Evolutionary conservation across 176 grass and related monocot genomes (phyloP), one percentile per base, ranked within the genome.

Genomic region (Lolium perenne): DNA sequence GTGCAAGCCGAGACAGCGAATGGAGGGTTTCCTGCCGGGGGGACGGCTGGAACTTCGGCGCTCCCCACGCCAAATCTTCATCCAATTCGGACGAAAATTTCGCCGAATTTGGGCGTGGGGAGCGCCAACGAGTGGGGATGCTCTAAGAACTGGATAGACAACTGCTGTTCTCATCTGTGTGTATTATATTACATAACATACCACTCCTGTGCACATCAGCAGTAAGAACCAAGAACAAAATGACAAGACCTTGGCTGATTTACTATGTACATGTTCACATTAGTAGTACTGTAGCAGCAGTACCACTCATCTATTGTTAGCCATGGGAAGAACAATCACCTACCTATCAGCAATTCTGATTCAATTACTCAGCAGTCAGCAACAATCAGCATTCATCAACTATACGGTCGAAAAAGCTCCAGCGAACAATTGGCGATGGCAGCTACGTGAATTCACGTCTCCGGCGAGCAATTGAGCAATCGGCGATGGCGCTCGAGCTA

Each of bases 161-260:
- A 43, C 38, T 80, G 75, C 15, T 85, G 14, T 85, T 49, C 80
- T 41, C 70, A 89, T 85, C 88, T 35, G 32, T 35, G 32, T 35
- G 32, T 35, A 35, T 35, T 35, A 35, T 35, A 35, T 35, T 35
- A 35, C 32, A 35, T 35, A 35, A 35, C 32, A 35, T 29, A 35
- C 32, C 32, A 43, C 38, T 80, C 81, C 15, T 85, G 14, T 85
- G 59, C 80, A 50, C 70, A 89, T 85, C 88, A 76, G 0, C 14
- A 1, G 66, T 25, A 85, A 40, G 67, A 85, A 85, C 54, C 11
- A 60, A 55, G 15, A 26, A 10, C 1, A 67, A 54, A 4, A 32
- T 16, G 26, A 66, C 63, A 32, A 53, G 47, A 17, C 14, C 47
- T 15, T 4, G 25, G 12, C 21, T 17, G 46, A 29, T 74, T 75